phyloP scores from a whole-genome alignment of 352 stramenopile species.

The Phytopythium kandeliae region DNA sequence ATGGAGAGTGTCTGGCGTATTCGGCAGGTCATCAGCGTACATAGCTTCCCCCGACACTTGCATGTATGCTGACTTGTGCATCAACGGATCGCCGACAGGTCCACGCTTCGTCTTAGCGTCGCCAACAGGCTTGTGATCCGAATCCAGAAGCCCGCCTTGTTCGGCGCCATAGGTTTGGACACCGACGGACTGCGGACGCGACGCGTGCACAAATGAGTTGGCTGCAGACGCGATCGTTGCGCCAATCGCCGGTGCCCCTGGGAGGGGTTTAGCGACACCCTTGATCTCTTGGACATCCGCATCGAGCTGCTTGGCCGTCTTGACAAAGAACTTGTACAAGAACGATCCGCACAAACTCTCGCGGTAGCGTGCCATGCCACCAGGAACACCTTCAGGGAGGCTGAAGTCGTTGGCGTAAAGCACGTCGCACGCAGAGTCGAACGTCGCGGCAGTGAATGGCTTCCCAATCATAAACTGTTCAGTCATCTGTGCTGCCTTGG shows the following conservation, averaged over 20 bases:
- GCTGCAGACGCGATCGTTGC: constrained; percentile 37
- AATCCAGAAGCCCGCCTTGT: constrained; percentile 54
- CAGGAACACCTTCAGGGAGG: constrained; percentile 88
- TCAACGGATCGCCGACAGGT: constrained; percentile 87
- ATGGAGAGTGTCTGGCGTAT: constrained; percentile 84
- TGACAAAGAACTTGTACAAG: constrained; percentile 94
- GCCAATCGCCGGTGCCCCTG: constrained; percentile 26
- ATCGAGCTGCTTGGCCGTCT: constrained; percentile 22
- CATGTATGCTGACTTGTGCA: constrained; percentile 90
- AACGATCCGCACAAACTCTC: constrained; percentile 92
- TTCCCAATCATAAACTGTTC: constrained; percentile 79
- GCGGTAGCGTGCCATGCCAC: constrained; percentile 94
- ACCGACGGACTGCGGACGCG: constrained; percentile 45
- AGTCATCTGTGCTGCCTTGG: constrained; percentile 42
- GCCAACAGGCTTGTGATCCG: constrained; percentile 47
- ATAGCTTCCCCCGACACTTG: constrained; percentile 94
- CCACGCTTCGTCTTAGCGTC: constrained; percentile 30
- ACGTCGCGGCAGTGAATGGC: constrained; percentile 67
- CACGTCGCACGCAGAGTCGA: constrained; percentile 77
- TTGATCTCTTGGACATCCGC: background rate
- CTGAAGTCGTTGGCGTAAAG: constrained; percentile 86
- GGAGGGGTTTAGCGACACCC: constrained; percentile 7
- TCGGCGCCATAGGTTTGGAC: constrained; percentile 57
- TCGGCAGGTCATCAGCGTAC: constrained; percentile 95
- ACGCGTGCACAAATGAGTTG: constrained; percentile 50